Percentiles rank a stretch among this genome's conserved stretches.
phyloP scores from a whole-genome alignment of 768 basidiomycete species.

The Boletus huronensis region DNA sequence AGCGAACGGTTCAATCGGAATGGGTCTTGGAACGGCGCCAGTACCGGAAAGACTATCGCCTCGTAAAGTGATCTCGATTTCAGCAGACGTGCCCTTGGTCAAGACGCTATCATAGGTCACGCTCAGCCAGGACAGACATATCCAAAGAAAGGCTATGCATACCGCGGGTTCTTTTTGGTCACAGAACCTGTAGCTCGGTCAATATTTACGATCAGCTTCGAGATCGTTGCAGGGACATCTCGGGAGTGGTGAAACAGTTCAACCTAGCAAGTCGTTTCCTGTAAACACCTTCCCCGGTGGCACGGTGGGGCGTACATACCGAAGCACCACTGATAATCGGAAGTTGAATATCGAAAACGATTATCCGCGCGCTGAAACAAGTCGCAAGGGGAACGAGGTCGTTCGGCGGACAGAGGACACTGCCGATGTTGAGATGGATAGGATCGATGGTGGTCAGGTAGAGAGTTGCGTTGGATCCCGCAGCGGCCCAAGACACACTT shows the following conservation, averaged over 20 bases:
- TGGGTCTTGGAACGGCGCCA: conserved; percentile 45
- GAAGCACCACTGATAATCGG: conserved; percentile 87
- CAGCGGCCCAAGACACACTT: conserved; percentile 79
- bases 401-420: conserved; percentile 75
- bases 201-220: conserved; percentile 71
- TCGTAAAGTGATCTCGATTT: conserved; percentile 79
- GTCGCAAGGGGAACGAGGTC: conserved; percentile 74
- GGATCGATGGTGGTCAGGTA: conserved; percentile 83
- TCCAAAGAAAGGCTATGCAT: neutral
- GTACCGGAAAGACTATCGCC: conserved; percentile 48
- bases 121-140: conserved; percentile 4
- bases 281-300: neutral
- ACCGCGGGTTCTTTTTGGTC: conserved; percentile 81
- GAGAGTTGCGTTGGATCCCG: conserved; percentile 86
- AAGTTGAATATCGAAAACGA: conserved; percentile 88
- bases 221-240: conserved; percentile 87
- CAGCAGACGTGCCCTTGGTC: conserved; percentile 80
- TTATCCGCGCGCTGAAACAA: conserved; percentile 80
- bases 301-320: conserved; percentile 40
- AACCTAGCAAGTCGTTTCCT: conserved; percentile 43
- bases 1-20: conserved; percentile 84
- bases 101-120: conserved; percentile 63
- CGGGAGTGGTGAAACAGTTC: conserved; percentile 94
- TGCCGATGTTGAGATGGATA: conserved; percentile 82
- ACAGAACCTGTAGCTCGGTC: conserved; percentile 77